A percentile compares a stretch with the other conserved stretches of the same genome.
phyloP scores from a whole-genome alignment of 2,329 filamentous ascomycete genomes.

The Verticillium tricorpus region DNA sequence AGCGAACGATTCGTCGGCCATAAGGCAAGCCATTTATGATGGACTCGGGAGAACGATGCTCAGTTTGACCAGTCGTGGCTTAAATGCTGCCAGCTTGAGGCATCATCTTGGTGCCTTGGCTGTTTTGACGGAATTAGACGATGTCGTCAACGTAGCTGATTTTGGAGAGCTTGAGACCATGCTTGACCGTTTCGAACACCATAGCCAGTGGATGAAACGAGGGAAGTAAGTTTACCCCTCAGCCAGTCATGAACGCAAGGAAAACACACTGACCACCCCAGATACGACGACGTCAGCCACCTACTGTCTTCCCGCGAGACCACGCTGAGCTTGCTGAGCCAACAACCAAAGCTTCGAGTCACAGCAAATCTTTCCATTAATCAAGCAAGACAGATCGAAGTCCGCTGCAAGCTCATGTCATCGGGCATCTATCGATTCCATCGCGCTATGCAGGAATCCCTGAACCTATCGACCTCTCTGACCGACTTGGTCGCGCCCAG shows the following conservation, averaged over 20 bases:
- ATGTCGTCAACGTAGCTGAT: constrained; percentile 61
- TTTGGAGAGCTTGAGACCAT: constrained; percentile 56
- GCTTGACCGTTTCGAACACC: constrained; percentile 58
- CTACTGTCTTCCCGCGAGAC: constrained; percentile 82
- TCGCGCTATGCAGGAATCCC: constrained; percentile 76
- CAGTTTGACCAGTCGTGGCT: constrained; percentile 42
- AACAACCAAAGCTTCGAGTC: constrained; percentile 59
- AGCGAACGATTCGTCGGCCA: constrained; percentile 49
- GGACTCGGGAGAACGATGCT: constrained; percentile 59
- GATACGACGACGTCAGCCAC: constrained; percentile 72
- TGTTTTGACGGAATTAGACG: constrained; percentile 75
- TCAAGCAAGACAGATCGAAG: constrained; percentile 66
- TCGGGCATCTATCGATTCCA: constrained; percentile 75
- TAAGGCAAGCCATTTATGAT: constrained; percentile 56
- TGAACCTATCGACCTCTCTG: constrained; percentile 82
- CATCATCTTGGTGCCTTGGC: constrained; percentile 60
- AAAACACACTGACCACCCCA: constrained; percentile 22
- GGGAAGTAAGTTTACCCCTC: constrained; percentile 56
- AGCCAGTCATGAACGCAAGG: no score
- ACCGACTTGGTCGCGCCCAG: constrained; percentile 70
- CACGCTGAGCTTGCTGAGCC: constrained; percentile 72
- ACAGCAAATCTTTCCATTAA: constrained; percentile 56
- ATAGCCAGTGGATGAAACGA: constrained; percentile 76
- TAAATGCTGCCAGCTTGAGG: constrained; percentile 48
- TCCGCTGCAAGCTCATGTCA: constrained; percentile 70